Evolutionary conservation across 2,329 filamentous ascomycete species (phyloP), one percentile per base, ranked within the genome.

Genomic region (Exophiala xenobiotica): DNA sequence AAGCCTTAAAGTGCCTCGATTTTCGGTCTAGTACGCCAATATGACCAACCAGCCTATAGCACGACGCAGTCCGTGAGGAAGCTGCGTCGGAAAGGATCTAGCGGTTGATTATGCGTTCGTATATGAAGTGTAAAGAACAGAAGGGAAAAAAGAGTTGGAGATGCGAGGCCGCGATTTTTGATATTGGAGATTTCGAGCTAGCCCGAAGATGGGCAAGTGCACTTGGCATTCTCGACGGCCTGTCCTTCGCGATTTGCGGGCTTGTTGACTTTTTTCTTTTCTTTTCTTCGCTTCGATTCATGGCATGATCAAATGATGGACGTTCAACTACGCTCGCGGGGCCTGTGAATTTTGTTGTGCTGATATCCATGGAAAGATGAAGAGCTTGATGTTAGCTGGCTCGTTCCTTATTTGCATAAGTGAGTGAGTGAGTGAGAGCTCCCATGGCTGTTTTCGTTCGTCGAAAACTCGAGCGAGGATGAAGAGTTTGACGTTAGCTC

Each of bases 61-160:
- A 53, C 50, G 40, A 20, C 19, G 14, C 38, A 9, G 22, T 9
- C 27, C 14, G 27, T 31, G 27, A 31, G 11, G 27, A 19, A 20
- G 29, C 12, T 14, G 18, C 22, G 14, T n/a, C 11, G 38, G 38
- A 39, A 46, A 54, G 51, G 56, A 51, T 38, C 42, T 56, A 46
- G 57, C 59, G 59, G 57, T 61, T 61, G 59, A 60, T 59, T 60
- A 54, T 59, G 58, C 54, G 58, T 61, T 54, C 58, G 53, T 45
- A 44, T 47, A 54, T 49, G 46, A 59, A 56, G 57, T 61, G 59
- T 61, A 27, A 56, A 54, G 50, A 54, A 50, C 27, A 11, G 20
- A 46, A 46, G 51, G 46, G 47, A 54, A 23, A 46, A 40, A 27
- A 38, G 26, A 35, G 8, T 18, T 16, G 38, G 18, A 27, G 14